Evolutionary conservation across 2,329 filamentous ascomycete species (phyloP), one percentile per base, ranked within the genome.

Genomic region (Colletotrichum sp.): DNA sequence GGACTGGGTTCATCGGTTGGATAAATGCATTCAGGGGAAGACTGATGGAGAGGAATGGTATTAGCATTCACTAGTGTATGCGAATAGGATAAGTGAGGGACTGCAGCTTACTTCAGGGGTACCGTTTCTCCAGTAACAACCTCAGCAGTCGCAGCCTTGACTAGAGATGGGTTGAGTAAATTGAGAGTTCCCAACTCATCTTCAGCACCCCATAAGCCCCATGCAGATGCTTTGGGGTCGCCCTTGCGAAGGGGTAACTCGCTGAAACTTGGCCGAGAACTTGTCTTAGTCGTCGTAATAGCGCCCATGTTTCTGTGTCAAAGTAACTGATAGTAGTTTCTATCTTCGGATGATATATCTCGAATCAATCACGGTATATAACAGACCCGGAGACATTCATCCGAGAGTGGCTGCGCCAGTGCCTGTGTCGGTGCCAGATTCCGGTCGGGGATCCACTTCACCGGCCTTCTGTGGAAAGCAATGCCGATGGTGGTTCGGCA

Each of bases 181-280:
- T 75, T 75, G 36, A 75, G 49, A 12, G 72, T 75, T 19, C 72
- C 72, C n/a, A 75, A 68, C 36, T 75, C 67, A 49, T 75, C 68
- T 8, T 67, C 19, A 9, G 6, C 44, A 3, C 72, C 68, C 67
- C 68, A 75, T n/a, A 75, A 57, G 16, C 72, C 72, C 72, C 72
- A 75, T 19, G 72, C 68, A 11, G 72, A 71, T 27, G 49, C 72
- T n/a, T 66, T 61, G 7, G 72, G 72, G 32, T 75, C 72, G 2
- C 59, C 69, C 8, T 22, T 2, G 22, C 49, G 57, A 7, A 75
- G 49, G 19, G 72, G 72, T 25, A 66, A 27, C 13, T 39, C 63
- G 25, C 49, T 25, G 11, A 66, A 66, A 39, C 6, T 39, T 6
- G 63, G 63, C 8, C 63, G 63, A 25, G 36, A 27, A 22, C 7